A percentile compares a stretch with the other conserved stretches of the same genome.
These are phyloP conservation scores for Yamadazyma sp. DNA, from an alignment of 805 yeast genomes.

Conservation along the genomic window DNA sequence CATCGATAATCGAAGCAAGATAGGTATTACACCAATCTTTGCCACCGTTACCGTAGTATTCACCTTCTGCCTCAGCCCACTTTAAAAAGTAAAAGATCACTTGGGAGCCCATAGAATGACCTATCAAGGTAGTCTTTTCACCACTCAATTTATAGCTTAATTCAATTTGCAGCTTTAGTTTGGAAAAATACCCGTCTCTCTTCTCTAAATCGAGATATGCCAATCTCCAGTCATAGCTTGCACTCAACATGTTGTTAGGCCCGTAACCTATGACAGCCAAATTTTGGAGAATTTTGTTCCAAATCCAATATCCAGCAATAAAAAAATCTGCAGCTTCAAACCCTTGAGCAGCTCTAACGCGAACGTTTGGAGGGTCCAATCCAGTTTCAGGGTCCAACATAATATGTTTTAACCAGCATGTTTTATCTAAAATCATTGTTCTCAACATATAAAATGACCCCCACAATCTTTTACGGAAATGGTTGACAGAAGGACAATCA, in stretches of 20 bases:
- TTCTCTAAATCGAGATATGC: conserved; percentile 84
- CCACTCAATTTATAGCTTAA: conserved; percentile 46
- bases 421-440: conserved; percentile 87
- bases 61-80: conserved; percentile 94
- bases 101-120: conserved; percentile 98
- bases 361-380: conserved; percentile 82
- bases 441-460: conserved; percentile 94
- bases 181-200: conserved; percentile 83
- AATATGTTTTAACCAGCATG: conserved; percentile 91
- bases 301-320: conserved; percentile 97
- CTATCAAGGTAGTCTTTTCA: conserved; percentile 74
- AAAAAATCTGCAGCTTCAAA: conserved; percentile 96
- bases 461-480: conserved; percentile 92
- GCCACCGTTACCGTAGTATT: conserved; percentile 88
- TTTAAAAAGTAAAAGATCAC: conserved; percentile 83
- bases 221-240: conserved; percentile 95
- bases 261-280: conserved; percentile 93
- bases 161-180: conserved; percentile 74
- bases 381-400: conserved; percentile 91
- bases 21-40: conserved; percentile 81
- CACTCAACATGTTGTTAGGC: conserved; percentile 85
- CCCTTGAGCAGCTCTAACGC: conserved; percentile 88
- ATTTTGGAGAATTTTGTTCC: conserved; percentile 95
- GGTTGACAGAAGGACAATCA: conserved; percentile 80
- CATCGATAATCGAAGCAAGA: conserved; percentile 78